Evolutionary conservation across 805 yeast genomes (phyloP).

Genomic region (Nakazawaea populi): DNA sequence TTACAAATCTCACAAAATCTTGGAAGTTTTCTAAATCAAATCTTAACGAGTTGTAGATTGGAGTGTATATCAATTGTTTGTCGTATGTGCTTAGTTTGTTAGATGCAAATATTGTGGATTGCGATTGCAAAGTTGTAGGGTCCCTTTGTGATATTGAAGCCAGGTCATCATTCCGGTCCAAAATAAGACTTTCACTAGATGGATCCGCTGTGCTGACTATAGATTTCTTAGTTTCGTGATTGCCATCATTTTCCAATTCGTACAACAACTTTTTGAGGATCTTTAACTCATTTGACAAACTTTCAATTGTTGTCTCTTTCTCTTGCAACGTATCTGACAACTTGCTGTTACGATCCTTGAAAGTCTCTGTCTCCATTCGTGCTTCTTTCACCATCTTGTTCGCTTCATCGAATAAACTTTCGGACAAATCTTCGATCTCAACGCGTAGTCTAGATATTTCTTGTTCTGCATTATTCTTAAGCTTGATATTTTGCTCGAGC

Average conservation of each 20-base stretch:
- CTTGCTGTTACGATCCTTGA: constrained; percentile 52
- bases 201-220: constrained; percentile 9
- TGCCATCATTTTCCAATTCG: constrained; percentile 41
- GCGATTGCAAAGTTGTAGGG: constrained; percentile 6
- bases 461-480: constrained; percentile 44
- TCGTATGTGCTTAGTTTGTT: constrained; percentile 17
- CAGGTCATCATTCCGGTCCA: not conserved
- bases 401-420: constrained; percentile 76
- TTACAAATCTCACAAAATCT: constrained; percentile 38
- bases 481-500: constrained; percentile 15
- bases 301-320: constrained; percentile 59
- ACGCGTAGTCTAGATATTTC: constrained; percentile 56
- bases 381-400: constrained; percentile 81
- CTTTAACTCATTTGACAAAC: constrained; percentile 59
- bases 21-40: constrained; percentile 38
- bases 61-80: constrained; percentile 20
- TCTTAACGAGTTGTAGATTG: constrained; percentile 28
- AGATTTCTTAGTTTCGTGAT: constrained; percentile 13
- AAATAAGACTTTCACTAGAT: constrained; percentile 1
- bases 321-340: constrained; percentile 53
- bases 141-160: constrained; percentile 1
- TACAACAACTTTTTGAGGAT: constrained; percentile 59
- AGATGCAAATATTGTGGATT: constrained; percentile 10
- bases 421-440: constrained; percentile 78
- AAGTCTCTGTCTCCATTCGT: constrained; percentile 55